phyloP scores from a whole-genome alignment of 2,329 filamentous ascomycete species.

The Aureobasidium sp. region DNA sequence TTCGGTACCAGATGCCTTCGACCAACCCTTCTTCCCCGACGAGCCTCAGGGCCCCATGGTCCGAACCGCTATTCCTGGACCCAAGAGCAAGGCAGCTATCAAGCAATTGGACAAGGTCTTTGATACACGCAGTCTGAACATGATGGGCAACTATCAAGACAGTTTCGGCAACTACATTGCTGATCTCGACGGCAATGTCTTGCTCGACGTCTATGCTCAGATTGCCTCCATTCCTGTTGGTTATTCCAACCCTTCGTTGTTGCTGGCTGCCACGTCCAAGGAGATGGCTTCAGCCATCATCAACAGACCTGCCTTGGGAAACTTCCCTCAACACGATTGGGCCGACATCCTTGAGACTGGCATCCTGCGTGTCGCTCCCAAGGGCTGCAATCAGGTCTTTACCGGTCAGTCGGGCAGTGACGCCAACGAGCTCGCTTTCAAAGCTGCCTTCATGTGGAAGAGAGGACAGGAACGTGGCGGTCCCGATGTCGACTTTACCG shows the following conservation, averaged over 20 bases:
- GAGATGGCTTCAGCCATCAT: constrained; percentile 71
- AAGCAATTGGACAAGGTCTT: constrained; percentile 66
- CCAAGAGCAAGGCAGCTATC: constrained; percentile 57
- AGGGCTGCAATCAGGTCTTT: constrained; percentile 76
- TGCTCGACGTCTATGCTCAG: constrained; percentile 72
- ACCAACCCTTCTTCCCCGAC: constrained; percentile 46
- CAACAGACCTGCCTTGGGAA: constrained; percentile 78
- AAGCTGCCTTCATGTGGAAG: constrained; percentile 86
- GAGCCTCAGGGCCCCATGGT: constrained; percentile 46
- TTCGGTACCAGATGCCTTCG: constrained; percentile 18
- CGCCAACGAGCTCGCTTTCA: constrained; percentile 86
- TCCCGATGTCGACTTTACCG: constrained; percentile 63
- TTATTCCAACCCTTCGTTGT: constrained; percentile 74
- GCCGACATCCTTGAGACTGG: constrained; percentile 65
- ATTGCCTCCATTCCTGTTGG: constrained; percentile 85
- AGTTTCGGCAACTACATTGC: constrained; percentile 69
- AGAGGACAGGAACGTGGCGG: constrained; percentile 71
- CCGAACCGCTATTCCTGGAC: constrained; percentile 58
- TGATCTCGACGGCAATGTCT: constrained; percentile 59
- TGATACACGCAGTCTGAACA: constrained; percentile 73
- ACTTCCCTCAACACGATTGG: constrained; percentile 80
- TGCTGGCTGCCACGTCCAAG: constrained; percentile 57
- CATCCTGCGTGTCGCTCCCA: constrained; percentile 69
- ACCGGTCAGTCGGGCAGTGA: constrained; percentile 80
- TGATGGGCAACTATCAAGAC: constrained; percentile 62